A percentile compares a stretch with the other conserved stretches of the same genome.
These are phyloP conservation scores for Polyporus tsugae DNA, from an alignment of 1,284 basidiomycete species.

Conservation along the genomic window DNA sequence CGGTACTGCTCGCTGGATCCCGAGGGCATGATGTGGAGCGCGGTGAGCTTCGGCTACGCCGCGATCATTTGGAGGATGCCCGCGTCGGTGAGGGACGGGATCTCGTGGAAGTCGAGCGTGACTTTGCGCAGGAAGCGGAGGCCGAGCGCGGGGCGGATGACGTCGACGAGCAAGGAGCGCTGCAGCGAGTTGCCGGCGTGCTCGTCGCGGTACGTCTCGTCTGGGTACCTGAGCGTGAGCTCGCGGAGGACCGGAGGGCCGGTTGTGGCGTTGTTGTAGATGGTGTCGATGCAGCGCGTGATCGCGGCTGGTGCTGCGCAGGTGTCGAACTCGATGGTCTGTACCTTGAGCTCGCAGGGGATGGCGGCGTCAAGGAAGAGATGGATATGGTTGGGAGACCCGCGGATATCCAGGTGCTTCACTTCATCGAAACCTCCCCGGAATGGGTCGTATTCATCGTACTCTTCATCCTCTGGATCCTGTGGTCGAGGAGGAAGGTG, in stretches of 20 bases:
- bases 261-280: not conserved
- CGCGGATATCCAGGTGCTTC: not conserved
- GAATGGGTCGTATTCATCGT: not conserved
- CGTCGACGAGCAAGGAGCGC: not conserved
- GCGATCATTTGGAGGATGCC: constrained; percentile 1
- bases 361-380: not conserved
- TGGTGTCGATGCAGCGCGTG: not conserved
- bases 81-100: not conserved
- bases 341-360: not conserved
- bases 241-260: not conserved
- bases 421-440: not conserved
- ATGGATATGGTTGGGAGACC: not conserved
- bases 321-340: not conserved
- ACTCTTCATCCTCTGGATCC: not conserved
- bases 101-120: not conserved
- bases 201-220: not conserved
- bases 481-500: not conserved
- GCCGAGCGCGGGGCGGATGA: constrained; percentile 4
- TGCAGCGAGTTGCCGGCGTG: not conserved
- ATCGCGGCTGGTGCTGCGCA: not conserved
- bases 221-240: not conserved
- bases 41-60: constrained; percentile 14
- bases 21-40: constrained; percentile 2
- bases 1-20: not conserved
- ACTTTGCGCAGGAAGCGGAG: constrained; percentile 1